These are phyloP conservation scores for Corchorus capsularis DNA, from an alignment of 345 rosid species.

Conservation along the genomic window DNA sequence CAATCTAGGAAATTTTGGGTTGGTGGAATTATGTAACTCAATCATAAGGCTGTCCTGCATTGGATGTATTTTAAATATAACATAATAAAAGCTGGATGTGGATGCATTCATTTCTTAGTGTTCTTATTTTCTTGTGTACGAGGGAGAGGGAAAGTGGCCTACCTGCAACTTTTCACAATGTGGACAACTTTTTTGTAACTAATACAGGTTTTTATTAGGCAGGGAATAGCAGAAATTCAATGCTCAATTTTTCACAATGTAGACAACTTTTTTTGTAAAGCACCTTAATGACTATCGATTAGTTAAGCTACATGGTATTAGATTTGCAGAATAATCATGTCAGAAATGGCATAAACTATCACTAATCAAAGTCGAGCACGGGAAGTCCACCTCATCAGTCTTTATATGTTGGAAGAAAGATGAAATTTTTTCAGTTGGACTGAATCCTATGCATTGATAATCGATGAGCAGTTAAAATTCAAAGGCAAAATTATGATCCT, in stretches of 20 bases:
- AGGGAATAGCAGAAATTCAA: background rate
- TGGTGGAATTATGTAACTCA: background rate
- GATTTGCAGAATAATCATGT: no score
- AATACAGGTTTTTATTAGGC: no score
- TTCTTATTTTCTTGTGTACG: no score
- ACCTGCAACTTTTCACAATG: no score
- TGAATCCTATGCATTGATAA: background rate
- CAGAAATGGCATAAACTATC: background rate
- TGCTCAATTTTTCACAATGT: no score
- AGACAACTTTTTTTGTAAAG: no score
- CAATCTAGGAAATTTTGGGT: conserved; percentile 2
- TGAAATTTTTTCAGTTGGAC: background rate
- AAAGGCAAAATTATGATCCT: background rate
- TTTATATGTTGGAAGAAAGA: background rate
- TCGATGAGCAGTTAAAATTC: background rate
- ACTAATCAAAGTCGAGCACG: background rate
- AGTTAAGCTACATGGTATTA: no score
- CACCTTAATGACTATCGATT: no score
- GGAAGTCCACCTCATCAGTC: background rate
- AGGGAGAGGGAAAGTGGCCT: no score
- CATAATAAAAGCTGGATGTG: background rate
- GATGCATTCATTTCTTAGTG: background rate
- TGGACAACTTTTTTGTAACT: no score
- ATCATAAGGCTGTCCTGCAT: background rate
- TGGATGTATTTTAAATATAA: background rate